Evolutionary conservation across 2,329 filamentous ascomycete genomes (phyloP), one percentile per base, ranked within the genome.

Genomic region (Triangularia verruculosa): DNA sequence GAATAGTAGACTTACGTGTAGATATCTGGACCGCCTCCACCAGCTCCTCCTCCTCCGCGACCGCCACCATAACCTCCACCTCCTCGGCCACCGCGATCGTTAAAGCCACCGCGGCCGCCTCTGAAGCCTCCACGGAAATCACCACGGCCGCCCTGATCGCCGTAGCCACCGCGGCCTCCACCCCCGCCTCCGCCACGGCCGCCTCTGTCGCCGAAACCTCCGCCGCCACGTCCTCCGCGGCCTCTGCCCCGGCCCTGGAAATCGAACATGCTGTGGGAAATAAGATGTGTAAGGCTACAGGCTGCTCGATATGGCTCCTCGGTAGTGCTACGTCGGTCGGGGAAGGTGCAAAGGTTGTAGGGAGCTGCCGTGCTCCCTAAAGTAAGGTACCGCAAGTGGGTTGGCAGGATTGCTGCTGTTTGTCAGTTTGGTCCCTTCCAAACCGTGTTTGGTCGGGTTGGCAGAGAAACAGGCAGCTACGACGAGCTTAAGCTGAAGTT

Each of bases 1-100:
- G n/a, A 25, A 27, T 13, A 27, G 32, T 1, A 20, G 30, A 71
- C 74, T 67, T 64, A 78, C 77, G 43, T 68, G 64, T 74, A 78
- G 1, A 76, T 69, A 2, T 69, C 24, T 2, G 64, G 56, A 53
- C 74, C 70, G 51, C 66, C 63, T 39, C 66, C 61, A 6, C 66
- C 62, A 4, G 64, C 62, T 32, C 67, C 63, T 53, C 66, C 62
- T 8, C 66, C 61, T 3, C 64, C 43, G 20, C 9, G 17, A 11
- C 64, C 64, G 53, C 66, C 59, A n/a, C 64, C 61, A 3, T 64
- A 39, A 57, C 12, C 25, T 2, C 61, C 60, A n/a, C 61, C 70
- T 63, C 63, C 58, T 15, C 67, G 62, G 3, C 71, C 65, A 13
- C 72, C 62, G 17, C 70, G 70, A 43, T 69, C 70, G n/a, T 70